Evolutionary conservation across 2,329 filamentous ascomycete species (phyloP).

Genomic region (Cercospora sp.): DNA sequence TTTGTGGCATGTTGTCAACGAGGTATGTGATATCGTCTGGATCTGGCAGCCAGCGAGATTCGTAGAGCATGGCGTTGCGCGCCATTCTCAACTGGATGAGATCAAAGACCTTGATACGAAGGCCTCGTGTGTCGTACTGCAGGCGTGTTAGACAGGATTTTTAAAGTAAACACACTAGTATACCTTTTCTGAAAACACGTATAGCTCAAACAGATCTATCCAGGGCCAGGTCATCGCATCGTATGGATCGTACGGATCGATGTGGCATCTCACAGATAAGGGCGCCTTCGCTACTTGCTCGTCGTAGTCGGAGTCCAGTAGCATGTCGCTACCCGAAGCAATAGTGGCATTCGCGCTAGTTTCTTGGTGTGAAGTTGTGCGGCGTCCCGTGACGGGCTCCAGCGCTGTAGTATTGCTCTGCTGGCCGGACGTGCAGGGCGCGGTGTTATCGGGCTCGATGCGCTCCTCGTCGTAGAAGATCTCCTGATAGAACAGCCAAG

Average conservation of each 20-base stretch:
- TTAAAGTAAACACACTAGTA: neutral
- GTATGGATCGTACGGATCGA: neutral
- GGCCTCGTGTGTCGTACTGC: slow-evolving; percentile 15
- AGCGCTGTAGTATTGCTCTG: neutral
- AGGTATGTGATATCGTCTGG: slow-evolving; percentile 6
- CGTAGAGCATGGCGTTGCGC: neutral
- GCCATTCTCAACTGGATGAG: slow-evolving; percentile 18
- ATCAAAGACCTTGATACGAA: slow-evolving; percentile 16
- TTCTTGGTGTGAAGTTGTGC: neutral
- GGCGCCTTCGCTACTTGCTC: neutral
- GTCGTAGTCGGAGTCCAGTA: neutral
- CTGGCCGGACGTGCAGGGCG: neutral
- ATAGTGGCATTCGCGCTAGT: neutral
- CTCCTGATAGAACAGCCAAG: slow-evolving; percentile 19
- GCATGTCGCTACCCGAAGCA: neutral
- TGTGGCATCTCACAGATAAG: neutral
- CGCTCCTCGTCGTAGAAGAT: slow-evolving; percentile 8
- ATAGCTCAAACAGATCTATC: slow-evolving; percentile 16
- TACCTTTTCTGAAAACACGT: slow-evolving; percentile 20
- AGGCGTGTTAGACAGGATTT: neutral
- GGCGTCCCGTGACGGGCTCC: neutral
- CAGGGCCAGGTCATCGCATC: slow-evolving; percentile 19
- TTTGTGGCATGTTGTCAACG: slow-evolving; percentile 1
- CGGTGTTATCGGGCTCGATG: neutral
- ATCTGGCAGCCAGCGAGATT: neutral